Base-by-base conservation (phyloP, 139 green algal species). In the Yamagishiella unicocca region DNA sequence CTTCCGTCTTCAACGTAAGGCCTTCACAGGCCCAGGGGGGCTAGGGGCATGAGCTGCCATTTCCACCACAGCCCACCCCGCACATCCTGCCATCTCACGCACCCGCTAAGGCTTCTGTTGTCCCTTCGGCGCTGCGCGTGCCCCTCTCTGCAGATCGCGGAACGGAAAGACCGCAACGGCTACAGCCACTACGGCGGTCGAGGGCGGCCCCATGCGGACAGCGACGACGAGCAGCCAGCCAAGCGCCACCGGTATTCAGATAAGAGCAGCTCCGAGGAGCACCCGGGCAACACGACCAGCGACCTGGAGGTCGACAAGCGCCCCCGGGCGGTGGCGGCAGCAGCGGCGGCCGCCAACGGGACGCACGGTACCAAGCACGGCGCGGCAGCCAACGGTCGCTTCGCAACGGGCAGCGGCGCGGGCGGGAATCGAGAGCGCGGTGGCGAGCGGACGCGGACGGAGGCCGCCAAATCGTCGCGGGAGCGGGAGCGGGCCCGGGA, bases 131-230 rank as follows among this genome's bases (percentile, higher is more conserved):
- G 27, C 67, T 68, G n/a, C n/a, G n/a, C n/a, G n/a, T n/a, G 58
- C 24, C 31, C 58, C 58, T 29, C 22, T 22, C 64, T 21, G 19
- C 82, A 91, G 90, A 72, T 89, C 46, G 83, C 76, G 9, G 90
- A 91, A 33, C 90, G 90, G 55, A 93, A 91, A 58, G 87, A 93
- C 9, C 87, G 90, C 75, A 90, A 89, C 43, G 82, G 86, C 37
- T 91, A 83, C 64, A n/a, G 58, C 14, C 40, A 64, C 61, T 75
- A 85, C 61, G 31, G 29, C 54, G 61, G 84, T 22, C 61, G 79
- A 40, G 61, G 61, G 19, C 61, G 61, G 33, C 79, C 35, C 5
- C 61, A 55, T 31, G 61, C 62, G 7, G 81, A 87, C 31, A 79
- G 64, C 64, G 81, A 87, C 46, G 81, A 87, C 45, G 81, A 87